These are phyloP conservation scores for Chalara sp. DNA, from an alignment of 2,329 filamentous ascomycete species.

Conservation along the genomic window DNA sequence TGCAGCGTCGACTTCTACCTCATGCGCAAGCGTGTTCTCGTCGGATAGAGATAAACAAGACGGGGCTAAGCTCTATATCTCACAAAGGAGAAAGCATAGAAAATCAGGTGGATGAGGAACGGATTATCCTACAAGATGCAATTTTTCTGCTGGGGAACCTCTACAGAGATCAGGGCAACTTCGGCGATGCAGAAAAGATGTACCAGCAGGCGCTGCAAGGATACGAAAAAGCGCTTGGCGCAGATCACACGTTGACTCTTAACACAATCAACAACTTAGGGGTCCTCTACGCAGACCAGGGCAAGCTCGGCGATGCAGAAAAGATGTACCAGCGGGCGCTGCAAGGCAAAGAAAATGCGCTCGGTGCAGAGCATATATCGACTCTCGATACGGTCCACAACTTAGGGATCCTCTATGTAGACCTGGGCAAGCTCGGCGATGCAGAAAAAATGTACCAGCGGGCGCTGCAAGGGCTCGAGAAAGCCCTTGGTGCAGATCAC, in stretches of 20 bases:
- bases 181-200: not conserved
- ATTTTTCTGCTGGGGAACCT: not conserved
- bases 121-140: not conserved
- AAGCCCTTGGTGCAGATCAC: too few species aligned
- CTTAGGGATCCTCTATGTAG: too few species aligned
- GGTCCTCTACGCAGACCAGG: not conserved
- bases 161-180: not conserved
- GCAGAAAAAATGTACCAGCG: too few species aligned
- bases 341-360: too few species aligned
- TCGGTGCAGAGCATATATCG: too few species aligned
- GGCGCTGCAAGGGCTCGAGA: too few species aligned
- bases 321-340: too few species aligned
- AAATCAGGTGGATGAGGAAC: not conserved
- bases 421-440: too few species aligned
- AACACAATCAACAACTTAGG: not conserved
- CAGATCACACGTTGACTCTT: not conserved
- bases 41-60: not conserved
- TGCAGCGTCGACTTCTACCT: slow-evolving; percentile 3
- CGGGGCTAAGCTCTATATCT: not conserved
- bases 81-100: not conserved
- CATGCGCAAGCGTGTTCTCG: slow-evolving; percentile 3
- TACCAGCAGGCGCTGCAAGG: not conserved
- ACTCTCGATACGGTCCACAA: too few species aligned
- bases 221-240: not conserved
- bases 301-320: too few species aligned